Evolutionary conservation across 805 yeast species (phyloP).

Genomic region (Blastobotrys attinorum): DNA sequence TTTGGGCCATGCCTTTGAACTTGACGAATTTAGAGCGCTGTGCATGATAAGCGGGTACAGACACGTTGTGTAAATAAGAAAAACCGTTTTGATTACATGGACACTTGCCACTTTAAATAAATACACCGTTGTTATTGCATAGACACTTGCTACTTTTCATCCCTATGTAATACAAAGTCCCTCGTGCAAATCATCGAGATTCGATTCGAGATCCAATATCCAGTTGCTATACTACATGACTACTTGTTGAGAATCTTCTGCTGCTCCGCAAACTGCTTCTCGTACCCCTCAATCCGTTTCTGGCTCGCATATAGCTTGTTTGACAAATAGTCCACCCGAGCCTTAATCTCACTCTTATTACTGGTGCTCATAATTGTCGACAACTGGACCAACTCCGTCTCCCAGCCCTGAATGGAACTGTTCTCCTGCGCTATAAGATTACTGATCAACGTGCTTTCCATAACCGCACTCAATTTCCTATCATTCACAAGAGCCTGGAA

Average conservation of each 20-base stretch:
- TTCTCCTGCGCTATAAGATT: conserved; percentile 52
- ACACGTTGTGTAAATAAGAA: too few species aligned
- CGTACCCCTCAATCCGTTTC: conserved; percentile 40
- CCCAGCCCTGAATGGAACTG: conserved; percentile 53
- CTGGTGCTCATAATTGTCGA: conserved; percentile 34
- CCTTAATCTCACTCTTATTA: conserved; percentile 46
- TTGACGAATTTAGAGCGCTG: too few species aligned
- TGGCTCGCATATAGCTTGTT: conserved; percentile 60
- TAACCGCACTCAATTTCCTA: conserved; percentile 43
- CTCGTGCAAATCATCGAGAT: too few species aligned
- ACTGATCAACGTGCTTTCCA: conserved; percentile 56
- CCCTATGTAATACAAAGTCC: too few species aligned
- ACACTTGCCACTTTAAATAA: too few species aligned
- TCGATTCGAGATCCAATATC: not conserved
- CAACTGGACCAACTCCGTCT: conserved; percentile 60
- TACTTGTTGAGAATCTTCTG: conserved; percentile 16
- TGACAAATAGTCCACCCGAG: conserved; percentile 58
- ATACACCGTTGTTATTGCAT: too few species aligned
- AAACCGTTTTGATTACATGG: too few species aligned
- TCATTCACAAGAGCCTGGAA: conserved; percentile 60
- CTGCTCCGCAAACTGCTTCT: conserved; percentile 25
- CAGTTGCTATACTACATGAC: not conserved
- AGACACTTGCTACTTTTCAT: too few species aligned
- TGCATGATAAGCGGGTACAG: too few species aligned
- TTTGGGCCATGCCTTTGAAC: too few species aligned